These are phyloP conservation scores for Penicillium lividum DNA, from an alignment of 495 filamentous ascomycete species.

Conservation along the genomic window DNA sequence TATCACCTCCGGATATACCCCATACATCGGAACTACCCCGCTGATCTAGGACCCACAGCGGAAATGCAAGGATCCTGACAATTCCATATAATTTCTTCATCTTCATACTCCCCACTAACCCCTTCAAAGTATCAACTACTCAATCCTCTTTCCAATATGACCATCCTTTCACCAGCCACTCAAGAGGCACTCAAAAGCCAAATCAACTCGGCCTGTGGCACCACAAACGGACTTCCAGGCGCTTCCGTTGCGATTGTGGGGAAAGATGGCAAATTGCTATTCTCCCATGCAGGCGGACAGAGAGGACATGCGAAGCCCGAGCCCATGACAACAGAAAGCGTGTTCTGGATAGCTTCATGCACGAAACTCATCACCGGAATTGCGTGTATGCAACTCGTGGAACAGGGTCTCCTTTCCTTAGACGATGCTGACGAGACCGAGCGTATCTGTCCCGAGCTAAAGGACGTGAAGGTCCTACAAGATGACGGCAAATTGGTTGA, in stretches of 20 bases:
- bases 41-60: not conserved
- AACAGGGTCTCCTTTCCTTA: slow-evolving; percentile 52
- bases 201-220: slow-evolving; percentile 42
- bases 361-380: slow-evolving; percentile 58
- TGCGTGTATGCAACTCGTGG: slow-evolving; percentile 63
- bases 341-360: slow-evolving; percentile 63
- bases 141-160: not conserved
- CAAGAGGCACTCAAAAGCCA: slow-evolving; percentile 19
- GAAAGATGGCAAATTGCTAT: slow-evolving; percentile 49
- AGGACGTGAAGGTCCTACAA: slow-evolving; percentile 46
- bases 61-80: not conserved
- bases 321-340: slow-evolving; percentile 51
- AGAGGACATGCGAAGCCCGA: slow-evolving; percentile 36
- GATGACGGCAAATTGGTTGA: slow-evolving; percentile 47
- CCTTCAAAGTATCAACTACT: not conserved
- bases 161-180: not conserved
- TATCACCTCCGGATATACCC: no score
- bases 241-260: slow-evolving; percentile 48
- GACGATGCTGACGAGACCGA: slow-evolving; percentile 54
- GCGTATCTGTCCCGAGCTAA: slow-evolving; percentile 52
- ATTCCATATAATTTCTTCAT: not conserved
- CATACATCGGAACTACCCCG: no score
- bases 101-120: not conserved
- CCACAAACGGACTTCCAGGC: slow-evolving; percentile 44
- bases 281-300: slow-evolving; percentile 49